These are phyloP conservation scores for Pythium monospermum DNA, from an alignment of 352 stramenopile species.

Conservation along the genomic window DNA sequence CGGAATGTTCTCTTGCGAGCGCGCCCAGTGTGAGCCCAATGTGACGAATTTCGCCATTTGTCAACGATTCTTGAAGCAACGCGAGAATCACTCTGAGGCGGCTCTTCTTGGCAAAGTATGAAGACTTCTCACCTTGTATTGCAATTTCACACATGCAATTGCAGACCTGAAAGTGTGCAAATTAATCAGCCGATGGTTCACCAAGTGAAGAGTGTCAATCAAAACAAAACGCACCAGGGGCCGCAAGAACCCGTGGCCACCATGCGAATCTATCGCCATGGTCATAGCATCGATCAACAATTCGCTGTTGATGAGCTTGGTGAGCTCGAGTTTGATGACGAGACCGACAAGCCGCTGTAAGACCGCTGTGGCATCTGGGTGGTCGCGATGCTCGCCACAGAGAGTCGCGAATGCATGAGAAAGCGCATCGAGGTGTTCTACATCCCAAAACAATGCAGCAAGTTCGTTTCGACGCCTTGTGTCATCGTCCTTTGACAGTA, in stretches of 20 bases:
- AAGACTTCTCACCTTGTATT: background rate
- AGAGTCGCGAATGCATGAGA: constrained; percentile 6
- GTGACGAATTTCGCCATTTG: constrained; percentile 7
- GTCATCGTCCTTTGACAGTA: constrained; percentile 11
- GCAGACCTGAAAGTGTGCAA: constrained; percentile 8
- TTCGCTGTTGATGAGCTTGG: constrained; percentile 7
- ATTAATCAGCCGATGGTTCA: background rate
- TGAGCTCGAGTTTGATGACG: constrained; percentile 15
- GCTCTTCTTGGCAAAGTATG: constrained; percentile 8
- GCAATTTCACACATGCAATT: constrained; percentile 9
- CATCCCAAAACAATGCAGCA: background rate
- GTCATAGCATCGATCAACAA: constrained; percentile 10
- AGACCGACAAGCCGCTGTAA: constrained; percentile 11
- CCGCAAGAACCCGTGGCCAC: constrained; percentile 8
- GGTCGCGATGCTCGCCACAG: background rate
- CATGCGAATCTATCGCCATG: background rate
- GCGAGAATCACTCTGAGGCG: constrained; percentile 9
- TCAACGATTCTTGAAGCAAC: constrained; percentile 6
- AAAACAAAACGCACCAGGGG: constrained; percentile 6
- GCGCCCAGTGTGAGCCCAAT: constrained; percentile 2
- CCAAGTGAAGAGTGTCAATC: background rate
- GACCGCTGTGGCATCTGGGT: constrained; percentile 3
- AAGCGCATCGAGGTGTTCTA: constrained; percentile 3
- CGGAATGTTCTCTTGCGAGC: background rate
- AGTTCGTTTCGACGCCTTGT: background rate